Evolutionary conservation across 2,329 filamentous ascomycete species (phyloP).

Genomic region (Diaporthe batatas): DNA sequence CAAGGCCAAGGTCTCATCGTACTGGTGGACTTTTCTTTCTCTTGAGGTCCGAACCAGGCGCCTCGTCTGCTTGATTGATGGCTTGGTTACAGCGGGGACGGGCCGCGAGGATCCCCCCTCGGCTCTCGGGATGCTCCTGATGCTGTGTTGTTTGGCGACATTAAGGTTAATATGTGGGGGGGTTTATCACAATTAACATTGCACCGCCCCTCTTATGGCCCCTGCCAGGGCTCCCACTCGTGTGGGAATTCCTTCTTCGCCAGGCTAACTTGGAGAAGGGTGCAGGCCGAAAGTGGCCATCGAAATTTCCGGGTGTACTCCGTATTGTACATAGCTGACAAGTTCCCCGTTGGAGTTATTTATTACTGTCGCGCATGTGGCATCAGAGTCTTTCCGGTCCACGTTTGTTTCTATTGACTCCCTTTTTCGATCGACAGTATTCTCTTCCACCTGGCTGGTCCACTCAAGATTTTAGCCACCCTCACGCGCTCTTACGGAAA

Average conservation of each 20-base stretch:
- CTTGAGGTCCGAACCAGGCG: not conserved
- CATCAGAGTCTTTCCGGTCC: not conserved
- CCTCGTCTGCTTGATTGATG: conserved; percentile 5
- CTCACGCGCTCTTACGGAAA: not conserved
- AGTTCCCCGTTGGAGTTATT: not conserved
- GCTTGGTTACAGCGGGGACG: conserved; percentile 13
- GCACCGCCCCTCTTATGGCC: not conserved
- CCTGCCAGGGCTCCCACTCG: not conserved
- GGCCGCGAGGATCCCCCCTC: conserved; percentile 18
- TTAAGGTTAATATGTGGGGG: conserved; percentile 3
- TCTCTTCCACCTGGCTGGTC: conserved; percentile 24
- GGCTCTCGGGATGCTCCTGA: conserved; percentile 7
- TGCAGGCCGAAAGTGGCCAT: not conserved
- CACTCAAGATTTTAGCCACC: conserved; percentile 4
- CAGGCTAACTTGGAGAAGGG: not conserved
- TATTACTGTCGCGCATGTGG: not conserved
- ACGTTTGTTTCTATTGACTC: not conserved
- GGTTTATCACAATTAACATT: not conserved
- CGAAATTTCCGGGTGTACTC: not conserved
- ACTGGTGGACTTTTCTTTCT: conserved; percentile 25
- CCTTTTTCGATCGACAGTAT: not conserved
- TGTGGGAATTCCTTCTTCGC: too few species aligned
- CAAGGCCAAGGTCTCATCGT: conserved; percentile 2
- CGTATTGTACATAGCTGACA: conserved; percentile 15
- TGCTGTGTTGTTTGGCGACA: not conserved